Base-by-base conservation (phyloP, 768 basidiomycete genomes). In the Lanmaoa rubissima region DNA sequence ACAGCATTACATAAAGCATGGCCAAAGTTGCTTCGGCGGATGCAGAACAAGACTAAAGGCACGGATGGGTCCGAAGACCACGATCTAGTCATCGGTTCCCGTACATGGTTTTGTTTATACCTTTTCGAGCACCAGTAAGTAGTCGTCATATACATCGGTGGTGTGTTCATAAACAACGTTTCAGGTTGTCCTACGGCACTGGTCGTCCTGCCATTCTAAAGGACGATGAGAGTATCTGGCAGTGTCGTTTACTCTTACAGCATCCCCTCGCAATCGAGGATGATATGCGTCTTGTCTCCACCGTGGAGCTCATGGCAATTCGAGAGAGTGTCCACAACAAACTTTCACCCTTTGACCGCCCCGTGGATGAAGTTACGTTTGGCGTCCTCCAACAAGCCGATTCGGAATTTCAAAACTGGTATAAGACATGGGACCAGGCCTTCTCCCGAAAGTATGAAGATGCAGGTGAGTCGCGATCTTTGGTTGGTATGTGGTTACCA, bases 71-170 rank as follows among this genome's bases (percentile, higher is more conserved):
- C 81, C 24, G 79, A 84, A 60, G 94, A 98, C 65, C 82, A 85
- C 44, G 83, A 90, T 32, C 78, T 98, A 26, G 85, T 97, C 41
- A 83, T 92, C 51, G 86, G 86, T 17, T 82, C 92, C 26, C 82
- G 94, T 44, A 92, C 87, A 9, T 98, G 94, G 94, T 94, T 97
- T 68, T 93, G 92, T 65, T 78, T 95, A 16, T 95, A 94, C 68
- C 82, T 96, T 38, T 93, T 95, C 68, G 94, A 96, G 67, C 93
- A 95, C 69, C 94, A 96, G 91, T 94, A 64, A 62, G 90, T 82
- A 24, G 28, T 44, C 19, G 5, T 10, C 17, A 28, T 17, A 6
- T 16, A 24, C 16, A 12, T 45, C 16, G 11, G 13, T 12, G 5
- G 17, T 16, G 35, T 48, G 16, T 12, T 59, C n/a, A 50, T 12